These are phyloP conservation scores for Cantharellus cinnabarinus DNA, from an alignment of 768 basidiomycete genomes.

Conservation along the genomic window DNA sequence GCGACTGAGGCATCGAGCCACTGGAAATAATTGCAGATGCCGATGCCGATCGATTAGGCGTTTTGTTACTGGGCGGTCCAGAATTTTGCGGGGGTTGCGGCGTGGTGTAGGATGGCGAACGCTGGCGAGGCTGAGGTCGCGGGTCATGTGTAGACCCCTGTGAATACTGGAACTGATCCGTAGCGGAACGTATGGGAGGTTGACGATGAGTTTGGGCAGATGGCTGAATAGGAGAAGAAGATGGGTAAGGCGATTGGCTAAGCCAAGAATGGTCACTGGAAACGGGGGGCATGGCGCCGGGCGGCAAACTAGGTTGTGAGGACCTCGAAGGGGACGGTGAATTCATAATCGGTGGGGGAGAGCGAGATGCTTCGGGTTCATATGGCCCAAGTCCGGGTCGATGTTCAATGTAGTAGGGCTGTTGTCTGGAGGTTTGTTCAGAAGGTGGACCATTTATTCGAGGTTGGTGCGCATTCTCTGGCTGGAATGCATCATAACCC, in stretches of 20 bases:
- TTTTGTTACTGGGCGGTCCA: conserved; percentile 15
- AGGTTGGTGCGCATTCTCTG: too few species aligned
- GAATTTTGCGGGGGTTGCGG: conserved; percentile 33
- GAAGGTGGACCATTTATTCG: too few species aligned
- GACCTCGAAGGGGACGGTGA: not conserved
- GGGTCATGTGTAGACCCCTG: too few species aligned
- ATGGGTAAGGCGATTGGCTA: conserved; percentile 19
- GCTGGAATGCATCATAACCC: too few species aligned
- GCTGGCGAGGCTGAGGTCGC: too few species aligned
- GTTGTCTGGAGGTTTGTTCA: not conserved
- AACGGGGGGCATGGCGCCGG: conserved; percentile 39
- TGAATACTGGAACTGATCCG: too few species aligned
- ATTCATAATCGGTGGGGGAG: not conserved
- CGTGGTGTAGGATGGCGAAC: conserved; percentile 20
- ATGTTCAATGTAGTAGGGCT: not conserved
- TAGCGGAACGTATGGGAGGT: too few species aligned
- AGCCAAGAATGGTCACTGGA: conserved; percentile 15
- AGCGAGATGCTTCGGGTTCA: not conserved
- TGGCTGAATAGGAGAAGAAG: conserved; percentile 6
- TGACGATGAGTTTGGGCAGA: too few species aligned
- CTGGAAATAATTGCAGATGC: conserved; percentile 28
- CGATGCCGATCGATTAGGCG: conserved; percentile 44
- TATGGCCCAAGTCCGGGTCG: not conserved
- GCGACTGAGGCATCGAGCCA: conserved; percentile 1
- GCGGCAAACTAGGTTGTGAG: conserved; percentile 28